Evolutionary conservation across 345 rosid species (phyloP).

Genomic region (Moricandia arvensis): DNA sequence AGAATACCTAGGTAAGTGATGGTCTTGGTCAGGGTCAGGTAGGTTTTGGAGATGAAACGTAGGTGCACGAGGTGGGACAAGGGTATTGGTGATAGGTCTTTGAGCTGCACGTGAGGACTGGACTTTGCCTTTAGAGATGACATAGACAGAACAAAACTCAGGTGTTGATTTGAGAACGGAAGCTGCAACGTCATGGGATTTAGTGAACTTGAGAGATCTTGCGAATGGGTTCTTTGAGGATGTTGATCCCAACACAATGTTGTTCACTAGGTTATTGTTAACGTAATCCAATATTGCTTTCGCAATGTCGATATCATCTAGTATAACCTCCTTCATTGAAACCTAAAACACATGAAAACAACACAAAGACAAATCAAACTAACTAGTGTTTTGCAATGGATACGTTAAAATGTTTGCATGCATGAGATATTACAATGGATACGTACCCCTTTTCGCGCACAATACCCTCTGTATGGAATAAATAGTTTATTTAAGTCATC

Average conservation of each 20-base stretch:
- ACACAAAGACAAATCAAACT: background rate
- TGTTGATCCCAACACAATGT: conserved; percentile 56
- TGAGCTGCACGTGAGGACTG: conserved; percentile 50
- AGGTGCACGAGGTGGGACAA: conserved; percentile 52
- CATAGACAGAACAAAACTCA: conserved; percentile 73
- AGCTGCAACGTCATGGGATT: conserved; percentile 49
- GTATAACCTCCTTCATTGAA: conserved; percentile 51
- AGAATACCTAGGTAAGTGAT: conserved; percentile 43
- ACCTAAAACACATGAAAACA: too few species aligned
- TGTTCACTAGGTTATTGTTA: conserved; percentile 52
- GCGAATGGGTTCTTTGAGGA: conserved; percentile 58
- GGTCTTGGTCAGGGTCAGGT: conserved; percentile 41
- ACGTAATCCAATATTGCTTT: conserved; percentile 62
- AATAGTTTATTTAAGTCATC: conserved; percentile 54
- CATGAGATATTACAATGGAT: background rate
- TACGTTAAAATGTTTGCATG: background rate
- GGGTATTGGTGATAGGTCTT: conserved; percentile 46
- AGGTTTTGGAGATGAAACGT: conserved; percentile 30
- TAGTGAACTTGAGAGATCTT: conserved; percentile 64
- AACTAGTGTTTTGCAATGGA: background rate
- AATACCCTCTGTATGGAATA: conserved; percentile 66
- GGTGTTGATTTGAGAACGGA: conserved; percentile 55
- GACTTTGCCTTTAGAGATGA: conserved; percentile 80
- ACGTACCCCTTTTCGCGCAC: conserved; percentile 81
- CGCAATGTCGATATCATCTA: conserved; percentile 61